Base-by-base conservation (phyloP, 371 early-diverging fungal species). In the Mortierella polycephala region DNA sequence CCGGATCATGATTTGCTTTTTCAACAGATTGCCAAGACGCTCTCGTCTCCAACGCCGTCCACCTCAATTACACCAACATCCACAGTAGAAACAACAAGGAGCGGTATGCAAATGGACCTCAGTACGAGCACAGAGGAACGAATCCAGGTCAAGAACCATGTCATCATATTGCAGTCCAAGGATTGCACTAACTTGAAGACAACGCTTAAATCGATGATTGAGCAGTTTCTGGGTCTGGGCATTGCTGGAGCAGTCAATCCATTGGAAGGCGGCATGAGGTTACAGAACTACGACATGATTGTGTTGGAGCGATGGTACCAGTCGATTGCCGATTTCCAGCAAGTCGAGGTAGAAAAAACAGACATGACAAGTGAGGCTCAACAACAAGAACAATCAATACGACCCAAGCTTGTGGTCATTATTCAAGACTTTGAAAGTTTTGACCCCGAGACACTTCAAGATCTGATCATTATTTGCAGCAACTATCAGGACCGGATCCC, bases 361-460 rank as follows among this genome's bases (percentile, higher is more conserved):
- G 30, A 30, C 30, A 30, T 30, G 30, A 30, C 30, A 30, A 30
- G 30, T 4, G 30, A 30, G 30, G 4, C 30, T 4, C 30, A 30
- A 30, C 30, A 60, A 12, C 51, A 61, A 18, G 21, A 47, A 3
- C 45, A 14, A 11, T 10, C 23, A 9, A 63, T 42, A 20, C 23
- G 2, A 14, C 75, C 53, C 0, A 89, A 86, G 9, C 67, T 94
- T 1, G 93, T 95, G 1, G 81, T 95, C 16, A 88, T 95, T 18
- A 67, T 96, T 23, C 93, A 95, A 68, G 96, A 96, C 71, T 91
- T 96, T 72, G 97, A 96, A 70, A 85, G 91, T n/a, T 95, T 96
- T 60, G 87, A 89, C 37, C 86, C 91, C 1, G 66, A 69, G 14
- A 86, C 95, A 0, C 85, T 96, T 1, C 88, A 92, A 57, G 91